Base-by-base conservation (phyloP, 1,284 basidiomycete genomes). In the Sanghuangporus baumii region DNA sequence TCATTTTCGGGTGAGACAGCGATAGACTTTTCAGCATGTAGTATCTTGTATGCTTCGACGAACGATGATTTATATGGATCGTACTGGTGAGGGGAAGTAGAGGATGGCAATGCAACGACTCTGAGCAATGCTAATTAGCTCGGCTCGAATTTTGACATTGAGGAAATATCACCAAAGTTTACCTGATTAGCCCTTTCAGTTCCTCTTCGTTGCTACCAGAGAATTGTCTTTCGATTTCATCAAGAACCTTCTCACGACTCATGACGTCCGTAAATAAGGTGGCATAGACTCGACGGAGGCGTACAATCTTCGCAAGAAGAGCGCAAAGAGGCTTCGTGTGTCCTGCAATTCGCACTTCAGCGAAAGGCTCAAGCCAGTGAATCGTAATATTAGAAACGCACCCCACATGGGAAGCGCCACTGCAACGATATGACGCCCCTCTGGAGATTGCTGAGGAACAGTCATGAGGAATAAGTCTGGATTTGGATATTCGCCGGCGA, bases 291-390 rank as follows among this genome's bases (percentile, higher is more conserved):
- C 16, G 47, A 37, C 31, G 48, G 7, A 43, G 31, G 3, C 40
- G 61, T 3, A 59, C 46, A 14, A 63, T 16, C 50, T 40, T 57
- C 11, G 61, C 31, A 14, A 63, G 20, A 12, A 63, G 34, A 8
- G 61, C 61, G 16, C 61, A 63, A 2, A 57, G 26, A 11, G 61
- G 46, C 40, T 63, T 63, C 11, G 40, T 54, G 51, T 63, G 61
- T 5, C 61, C 61, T 63, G 34, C 6, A 8, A 9, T 3, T n/a
- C 38, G 18, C 3, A 20, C 8, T 23, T 23, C 16, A 23, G 41
- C 20, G 34, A 34, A 14, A 18, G n/a, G 18, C 47, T 31, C 5
- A 3, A 11, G 23, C 1, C 8, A 3, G 4, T 16, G 20, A 9
- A 52, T n/a, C 8, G 14, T 2, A 26, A 23, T 8, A 12, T 1